A percentile compares a stretch with the other conserved stretches of the same genome.
These are phyloP conservation scores for Fusarium albosuccineum DNA, from an alignment of 2,329 filamentous ascomycete species.

Conservation along the genomic window DNA sequence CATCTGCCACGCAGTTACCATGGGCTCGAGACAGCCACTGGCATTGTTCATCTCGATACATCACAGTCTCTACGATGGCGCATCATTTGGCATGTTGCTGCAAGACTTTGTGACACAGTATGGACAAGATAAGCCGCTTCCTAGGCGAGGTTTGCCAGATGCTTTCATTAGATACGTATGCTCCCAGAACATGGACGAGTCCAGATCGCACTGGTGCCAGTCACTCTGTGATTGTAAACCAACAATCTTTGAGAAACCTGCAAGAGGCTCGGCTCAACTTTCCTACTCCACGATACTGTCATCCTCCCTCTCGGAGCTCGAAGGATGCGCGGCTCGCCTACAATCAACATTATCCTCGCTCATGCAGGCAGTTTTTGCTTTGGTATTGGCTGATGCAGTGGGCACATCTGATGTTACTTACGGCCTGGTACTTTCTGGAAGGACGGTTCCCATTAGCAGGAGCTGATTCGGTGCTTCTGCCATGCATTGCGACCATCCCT, in stretches of 20 bases:
- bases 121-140: neutral
- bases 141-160: neutral
- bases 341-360: constrained; percentile 1
- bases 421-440: constrained; percentile 1
- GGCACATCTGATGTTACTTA: constrained; percentile 1
- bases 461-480: constrained; percentile 2
- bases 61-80: constrained; percentile 4
- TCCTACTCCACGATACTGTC: neutral
- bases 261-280: neutral
- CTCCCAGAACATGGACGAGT: constrained; percentile 1
- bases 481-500: constrained; percentile 1
- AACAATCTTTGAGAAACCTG: constrained; percentile 2
- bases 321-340: constrained; percentile 1
- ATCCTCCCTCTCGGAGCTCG: constrained; percentile 2
- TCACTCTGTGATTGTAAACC: neutral
- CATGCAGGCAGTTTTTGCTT: neutral
- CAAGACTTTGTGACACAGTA: constrained; percentile 1
- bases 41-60: constrained; percentile 5
- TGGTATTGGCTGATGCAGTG: neutral
- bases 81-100: constrained; percentile 1
- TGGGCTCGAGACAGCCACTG: neutral
- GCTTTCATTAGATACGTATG: constrained; percentile 7
- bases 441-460: neutral
- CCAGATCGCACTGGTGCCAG: neutral
- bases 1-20: neutral